Conservation (phyloP, 225 moss, liverwort and hornwort genomes). For the Ulota crispa region DNA sequence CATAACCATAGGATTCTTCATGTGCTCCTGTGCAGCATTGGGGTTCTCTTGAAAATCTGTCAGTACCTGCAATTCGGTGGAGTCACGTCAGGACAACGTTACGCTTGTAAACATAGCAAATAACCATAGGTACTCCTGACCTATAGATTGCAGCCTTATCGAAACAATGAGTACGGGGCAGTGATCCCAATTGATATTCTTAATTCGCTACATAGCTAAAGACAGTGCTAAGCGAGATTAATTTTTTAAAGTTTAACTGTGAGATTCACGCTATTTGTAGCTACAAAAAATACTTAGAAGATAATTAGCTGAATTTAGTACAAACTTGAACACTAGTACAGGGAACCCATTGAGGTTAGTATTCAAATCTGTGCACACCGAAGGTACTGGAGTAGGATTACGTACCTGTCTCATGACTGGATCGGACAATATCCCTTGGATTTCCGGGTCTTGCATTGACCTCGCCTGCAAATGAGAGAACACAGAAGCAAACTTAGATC, state of each 20-base stretch:
- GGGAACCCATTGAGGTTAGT: background rate
- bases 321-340: too few relatives aligned
- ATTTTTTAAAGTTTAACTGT: too few relatives aligned
- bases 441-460: slow-evolving; percentile 98
- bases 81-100: background rate
- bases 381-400: background rate
- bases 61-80: slow-evolving; percentile 58
- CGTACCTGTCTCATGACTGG: slow-evolving; percentile 95
- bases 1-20: slow-evolving; percentile 99
- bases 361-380: background rate
- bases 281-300: too few relatives aligned
- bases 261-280: too few relatives aligned
- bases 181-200: too few relatives aligned
- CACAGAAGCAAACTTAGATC: background rate
- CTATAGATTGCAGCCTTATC: background rate
- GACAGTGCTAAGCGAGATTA: too few relatives aligned
- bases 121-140: background rate
- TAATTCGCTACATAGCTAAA: too few relatives aligned
- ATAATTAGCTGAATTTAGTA: too few relatives aligned
- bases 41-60: slow-evolving; percentile 97
- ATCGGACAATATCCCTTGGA: slow-evolving; percentile 90
- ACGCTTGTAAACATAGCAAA: background rate
- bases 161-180: background rate
- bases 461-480: slow-evolving; percentile 55
- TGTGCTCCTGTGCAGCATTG: slow-evolving; percentile 94